Percentiles rank a stretch among this genome's conserved stretches.
Evolutionary conservation across 352 stramenopile genomes (phyloP).

Genomic region (Pilasporangium apinafurcum): DNA sequence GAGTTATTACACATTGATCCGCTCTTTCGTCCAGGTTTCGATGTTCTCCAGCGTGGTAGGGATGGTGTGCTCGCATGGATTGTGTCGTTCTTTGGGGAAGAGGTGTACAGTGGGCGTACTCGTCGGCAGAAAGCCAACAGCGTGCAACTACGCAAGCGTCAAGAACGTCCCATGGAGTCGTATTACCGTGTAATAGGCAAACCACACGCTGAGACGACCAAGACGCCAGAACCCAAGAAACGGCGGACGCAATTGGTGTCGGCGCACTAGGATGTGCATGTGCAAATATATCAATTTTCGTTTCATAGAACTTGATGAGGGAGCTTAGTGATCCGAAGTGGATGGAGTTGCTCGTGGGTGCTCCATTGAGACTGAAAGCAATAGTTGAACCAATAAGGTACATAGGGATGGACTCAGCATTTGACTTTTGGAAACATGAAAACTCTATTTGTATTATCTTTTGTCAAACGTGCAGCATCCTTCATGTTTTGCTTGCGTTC

Average conservation of each 20-base stretch:
- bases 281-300: too few relatives aligned
- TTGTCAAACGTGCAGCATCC: background rate
- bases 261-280: too few relatives aligned
- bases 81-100: constrained; percentile 59
- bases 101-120: constrained; percentile 56
- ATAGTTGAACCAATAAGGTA: too few relatives aligned
- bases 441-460: background rate
- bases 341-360: too few relatives aligned
- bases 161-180: constrained; percentile 62
- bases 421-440: too few relatives aligned
- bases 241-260: too few relatives aligned
- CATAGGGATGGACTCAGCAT: too few relatives aligned
- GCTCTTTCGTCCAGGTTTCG: constrained; percentile 73
- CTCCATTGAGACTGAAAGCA: too few relatives aligned
- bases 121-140: constrained; percentile 51
- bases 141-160: constrained; percentile 17
- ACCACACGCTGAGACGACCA: constrained; percentile 18
- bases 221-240: constrained; percentile 11
- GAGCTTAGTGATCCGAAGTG: too few relatives aligned
- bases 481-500: constrained; percentile 11
- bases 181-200: constrained; percentile 75
- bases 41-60: constrained; percentile 65
- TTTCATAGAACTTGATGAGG: too few relatives aligned
- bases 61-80: constrained; percentile 75
- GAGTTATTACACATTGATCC: constrained; percentile 57